phyloP scores from a whole-genome alignment of 352 stramenopile species.

The Peronospora destructor region DNA sequence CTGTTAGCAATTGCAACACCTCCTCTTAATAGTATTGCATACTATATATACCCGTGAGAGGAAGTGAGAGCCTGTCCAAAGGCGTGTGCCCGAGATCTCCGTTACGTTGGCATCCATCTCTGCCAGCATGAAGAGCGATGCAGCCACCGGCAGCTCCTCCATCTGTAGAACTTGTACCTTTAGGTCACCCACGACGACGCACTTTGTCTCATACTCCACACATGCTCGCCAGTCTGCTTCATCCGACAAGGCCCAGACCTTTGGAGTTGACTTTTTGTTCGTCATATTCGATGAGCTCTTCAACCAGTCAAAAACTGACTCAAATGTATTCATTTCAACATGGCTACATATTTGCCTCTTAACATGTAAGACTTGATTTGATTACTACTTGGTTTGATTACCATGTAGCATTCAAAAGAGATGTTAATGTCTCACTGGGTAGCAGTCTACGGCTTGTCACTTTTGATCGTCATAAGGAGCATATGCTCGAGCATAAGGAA shows the following conservation, averaged over 20 bases:
- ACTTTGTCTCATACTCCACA: conserved; percentile 51
- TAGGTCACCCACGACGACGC: conserved; percentile 35
- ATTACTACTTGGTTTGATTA: no score
- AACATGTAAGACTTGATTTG: no score
- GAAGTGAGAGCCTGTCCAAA: conserved; percentile 69
- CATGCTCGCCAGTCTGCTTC: conserved; percentile 46
- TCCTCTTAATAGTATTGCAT: background rate
- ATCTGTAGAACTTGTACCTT: conserved; percentile 49
- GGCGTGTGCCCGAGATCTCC: conserved; percentile 71
- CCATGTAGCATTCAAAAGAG: no score
- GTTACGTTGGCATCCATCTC: conserved; percentile 53
- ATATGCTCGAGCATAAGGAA: conserved; percentile 44
- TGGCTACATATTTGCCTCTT: background rate
- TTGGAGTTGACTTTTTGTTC: background rate
- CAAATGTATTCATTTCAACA: background rate
- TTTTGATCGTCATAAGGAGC: conserved; percentile 23
- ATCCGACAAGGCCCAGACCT: conserved; percentile 5
- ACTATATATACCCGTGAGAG: conserved; percentile 35
- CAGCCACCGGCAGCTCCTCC: conserved; percentile 48
- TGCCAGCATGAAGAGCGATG: conserved; percentile 52
- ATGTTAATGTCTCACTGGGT: no score
- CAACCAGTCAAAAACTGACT: conserved; percentile 10
- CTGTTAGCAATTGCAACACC: conserved; percentile 5
- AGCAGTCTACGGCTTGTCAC: conserved; percentile 9
- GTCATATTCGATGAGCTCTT: conserved; percentile 8